Base-by-base conservation (phyloP, 208 protist species). In the Dictyostelium gargantuum region DNA sequence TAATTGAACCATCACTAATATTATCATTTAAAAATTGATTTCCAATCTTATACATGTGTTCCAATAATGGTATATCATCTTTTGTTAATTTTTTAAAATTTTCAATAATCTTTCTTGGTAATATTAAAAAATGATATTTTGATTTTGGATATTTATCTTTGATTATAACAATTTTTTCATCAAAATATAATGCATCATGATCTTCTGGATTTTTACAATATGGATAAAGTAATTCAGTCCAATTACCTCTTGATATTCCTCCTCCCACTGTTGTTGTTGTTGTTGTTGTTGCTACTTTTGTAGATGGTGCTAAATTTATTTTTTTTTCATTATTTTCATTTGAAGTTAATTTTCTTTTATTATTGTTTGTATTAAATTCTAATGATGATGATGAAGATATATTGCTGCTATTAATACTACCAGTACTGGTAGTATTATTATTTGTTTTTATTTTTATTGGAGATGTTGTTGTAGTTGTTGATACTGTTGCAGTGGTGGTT, bases 121-220 rank as follows among this genome's bases (percentile, higher is more conserved):
- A 66, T 10, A 58, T 13, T 9, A 93, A 63, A 73, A 76, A 89
- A 8, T 93, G 91, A 50, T 86, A 46, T 56, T 70, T 80, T 74
- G 91, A 35, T 58, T 93, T 93, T 93, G 80, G 91, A 38, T 63
- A 85, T 58, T 70, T 58, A 58, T 93, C 91, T 66, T 66, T 40
- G 10, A 93, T 89, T 1, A 82, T 56, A 3, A 92, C 85, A 17
- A 84, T 58, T 13, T 92, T 26, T n/a, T 92, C 61, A 66, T 92
- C 56, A 58, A 52, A 74, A 13, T 50, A 84, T 44, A 68, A 17
- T 11, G 77, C 75, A 8, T 15, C 21, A 9, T 81, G 13, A 23
- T 23, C 9, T 46, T 81, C 61, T 38, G 85, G 85, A 32, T 23
- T 13, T 11, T 68, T 2, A 52, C 52, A 40, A 58, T 77, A 92